Conservation (phyloP, 768 basidiomycete genomes). For the Pleurotus djamor region DNA sequence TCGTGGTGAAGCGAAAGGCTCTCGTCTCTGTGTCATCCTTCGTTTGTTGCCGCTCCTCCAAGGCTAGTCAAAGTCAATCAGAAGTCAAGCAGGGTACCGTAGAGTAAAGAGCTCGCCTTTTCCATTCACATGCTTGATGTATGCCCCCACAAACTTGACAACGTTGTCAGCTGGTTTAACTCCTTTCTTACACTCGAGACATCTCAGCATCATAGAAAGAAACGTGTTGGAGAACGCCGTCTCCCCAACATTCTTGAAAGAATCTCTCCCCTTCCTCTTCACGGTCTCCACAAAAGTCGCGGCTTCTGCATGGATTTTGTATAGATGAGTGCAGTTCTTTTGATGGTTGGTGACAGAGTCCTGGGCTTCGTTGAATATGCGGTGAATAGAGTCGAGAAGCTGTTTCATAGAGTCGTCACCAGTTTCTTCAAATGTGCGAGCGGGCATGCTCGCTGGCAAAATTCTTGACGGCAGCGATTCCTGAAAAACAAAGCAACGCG, state of each 20-base stretch:
- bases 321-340: constrained; percentile 82
- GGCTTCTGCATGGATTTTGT: constrained; percentile 75
- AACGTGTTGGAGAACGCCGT: constrained; percentile 70
- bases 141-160: constrained; percentile 81
- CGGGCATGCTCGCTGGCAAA: too few relatives aligned
- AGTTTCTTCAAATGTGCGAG: neutral
- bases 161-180: constrained; percentile 69
- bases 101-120: constrained; percentile 50
- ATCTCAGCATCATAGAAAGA: constrained; percentile 52
- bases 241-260: constrained; percentile 73
- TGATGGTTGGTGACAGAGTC: constrained; percentile 75
- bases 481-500: too few relatives aligned
- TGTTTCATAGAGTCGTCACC: neutral
- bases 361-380: constrained; percentile 83
- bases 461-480: too few relatives aligned
- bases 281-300: constrained; percentile 48
- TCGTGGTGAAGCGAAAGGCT: constrained; percentile 64
- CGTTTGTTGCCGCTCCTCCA: constrained; percentile 34
- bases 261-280: constrained; percentile 36
- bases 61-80: constrained; percentile 21
- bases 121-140: constrained; percentile 72
- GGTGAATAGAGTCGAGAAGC: constrained; percentile 34
- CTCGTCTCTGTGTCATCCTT: constrained; percentile 61
- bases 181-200: constrained; percentile 81
- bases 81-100: neutral